Conservation (phyloP, 2,329 filamentous ascomycete genomes). For the Emmonsia crescens region DNA sequence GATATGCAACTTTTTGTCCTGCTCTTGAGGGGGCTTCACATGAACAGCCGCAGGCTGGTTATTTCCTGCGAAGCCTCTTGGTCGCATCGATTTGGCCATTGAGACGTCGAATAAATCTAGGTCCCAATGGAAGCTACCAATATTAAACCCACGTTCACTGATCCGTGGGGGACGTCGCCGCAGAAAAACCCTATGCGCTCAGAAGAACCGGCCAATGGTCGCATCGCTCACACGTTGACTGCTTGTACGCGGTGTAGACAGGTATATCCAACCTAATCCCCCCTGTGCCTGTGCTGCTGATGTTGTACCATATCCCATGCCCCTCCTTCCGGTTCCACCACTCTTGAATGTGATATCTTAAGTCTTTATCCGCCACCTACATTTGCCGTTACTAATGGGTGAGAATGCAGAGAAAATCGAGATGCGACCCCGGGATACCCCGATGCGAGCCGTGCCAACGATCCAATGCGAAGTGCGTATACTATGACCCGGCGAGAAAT, state of each 20-base stretch:
- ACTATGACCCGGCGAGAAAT: conserved; percentile 81
- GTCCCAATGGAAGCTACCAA: neutral
- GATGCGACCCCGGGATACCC: conserved; percentile 87
- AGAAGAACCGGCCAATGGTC: conserved; percentile 25
- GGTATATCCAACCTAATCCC: conserved; percentile 22
- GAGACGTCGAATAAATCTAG: neutral
- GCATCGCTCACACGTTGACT: conserved; percentile 38
- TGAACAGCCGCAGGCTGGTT: neutral
- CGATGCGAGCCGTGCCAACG: conserved; percentile 88
- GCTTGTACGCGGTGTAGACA: conserved; percentile 41
- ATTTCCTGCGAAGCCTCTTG: neutral
- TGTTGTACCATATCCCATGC: neutral
- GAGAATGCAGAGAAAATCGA: conserved; percentile 66
- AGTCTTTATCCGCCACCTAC: neutral
- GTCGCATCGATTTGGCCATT: neutral
- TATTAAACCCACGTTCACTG: neutral
- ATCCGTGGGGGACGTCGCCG: conserved; percentile 16
- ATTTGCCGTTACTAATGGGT: neutral
- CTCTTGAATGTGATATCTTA: neutral
- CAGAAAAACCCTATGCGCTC: conserved; percentile 21
- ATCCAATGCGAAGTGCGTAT: conserved; percentile 84
- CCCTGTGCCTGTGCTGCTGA: neutral
- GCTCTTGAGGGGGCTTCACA: neutral
- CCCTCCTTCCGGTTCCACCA: neutral
- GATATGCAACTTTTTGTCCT: neutral